Evolutionary conservation across 306 rosid genomes (phyloP), one percentile per base, ranked within the genome.

Genomic region (Morella rubra): DNA sequence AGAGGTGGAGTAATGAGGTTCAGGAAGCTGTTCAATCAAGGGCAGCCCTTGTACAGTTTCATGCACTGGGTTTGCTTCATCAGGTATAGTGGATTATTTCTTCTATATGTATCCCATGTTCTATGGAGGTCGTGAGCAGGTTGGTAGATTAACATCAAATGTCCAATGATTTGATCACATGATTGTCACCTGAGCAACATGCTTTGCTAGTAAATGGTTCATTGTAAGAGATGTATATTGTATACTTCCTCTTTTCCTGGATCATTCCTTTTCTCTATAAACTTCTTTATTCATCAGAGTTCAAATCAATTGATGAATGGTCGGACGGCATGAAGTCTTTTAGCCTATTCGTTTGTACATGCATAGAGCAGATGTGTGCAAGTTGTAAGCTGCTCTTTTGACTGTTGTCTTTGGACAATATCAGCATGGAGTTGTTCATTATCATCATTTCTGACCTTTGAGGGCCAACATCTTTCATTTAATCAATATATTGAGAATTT

Each of bases 21-120:
- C 99, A 95, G 82, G 99, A 95, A 87, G 97, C 99, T 67, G 97
- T 95, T 84, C 99, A 95, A 84, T 92, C 99, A 55, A 90, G 97
- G 84, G 97, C 99, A 42, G 97, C 99, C 73, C 99, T 95, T 82
- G 99, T 95, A 59, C 99, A 95, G 77, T 95, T 95, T 81, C 99
- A 95, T 82, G 97, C 96, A 4, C 84, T 94, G 78, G 98, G 91
- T 78, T 86, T 92, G 89, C 92, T 95, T 79, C 97, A 95, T 82
- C 97, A 95, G 96, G 99, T 95, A 81, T 73, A 84, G 69, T 49
- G 61, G 61, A n/a, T 68, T 69, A 59, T 73, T 81, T 71, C 75
- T 80, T 83, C 84, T 73, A n/a, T 56, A 32, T 62, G 47, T 13
- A 9, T 59, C 53, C 22, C 3, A 14, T 32, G 8, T 68, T 41